Percentiles rank a stretch among this genome's conserved stretches.
These are phyloP conservation scores for Apophysomyces ossiformis DNA, from an alignment of 371 early-diverging fungal species.

Conservation along the genomic window DNA sequence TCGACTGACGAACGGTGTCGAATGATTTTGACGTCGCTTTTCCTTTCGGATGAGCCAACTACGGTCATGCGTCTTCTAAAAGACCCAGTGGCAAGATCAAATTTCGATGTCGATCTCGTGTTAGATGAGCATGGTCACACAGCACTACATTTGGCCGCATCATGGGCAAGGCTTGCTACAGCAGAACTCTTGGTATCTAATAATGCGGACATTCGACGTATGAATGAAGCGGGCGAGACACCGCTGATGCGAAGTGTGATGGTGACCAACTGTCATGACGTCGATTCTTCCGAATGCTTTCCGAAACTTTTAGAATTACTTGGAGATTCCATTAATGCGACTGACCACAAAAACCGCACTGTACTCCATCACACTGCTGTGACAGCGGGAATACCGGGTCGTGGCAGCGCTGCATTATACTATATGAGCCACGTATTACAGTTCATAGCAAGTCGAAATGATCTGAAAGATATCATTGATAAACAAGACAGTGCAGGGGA, in stretches of 20 bases:
- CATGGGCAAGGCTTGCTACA: slow-evolving; percentile 73
- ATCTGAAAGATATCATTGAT: slow-evolving; percentile 65
- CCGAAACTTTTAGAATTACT: slow-evolving; percentile 74
- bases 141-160: slow-evolving; percentile 87
- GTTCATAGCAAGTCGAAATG: background rate
- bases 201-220: slow-evolving; percentile 66
- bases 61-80: slow-evolving; percentile 62
- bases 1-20: slow-evolving; percentile 59
- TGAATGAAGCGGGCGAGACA: slow-evolving; percentile 79
- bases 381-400: slow-evolving; percentile 63
- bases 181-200: slow-evolving; percentile 67
- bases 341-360: slow-evolving; percentile 76
- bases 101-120: slow-evolving; percentile 70
- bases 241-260: slow-evolving; percentile 86
- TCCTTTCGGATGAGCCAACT: slow-evolving; percentile 67
- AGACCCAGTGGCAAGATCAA: slow-evolving; percentile 38
- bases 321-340: slow-evolving; percentile 61
- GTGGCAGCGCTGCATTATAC: slow-evolving; percentile 69
- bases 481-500: slow-evolving; percentile 83
- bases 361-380: slow-evolving; percentile 89
- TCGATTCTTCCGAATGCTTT: slow-evolving; percentile 61
- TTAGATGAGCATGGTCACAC: slow-evolving; percentile 88
- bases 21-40: slow-evolving; percentile 75
- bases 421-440: slow-evolving; percentile 75
- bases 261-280: slow-evolving; percentile 85